Base-by-base conservation (phyloP, 805 yeast species). In the Candida nitratophila region DNA sequence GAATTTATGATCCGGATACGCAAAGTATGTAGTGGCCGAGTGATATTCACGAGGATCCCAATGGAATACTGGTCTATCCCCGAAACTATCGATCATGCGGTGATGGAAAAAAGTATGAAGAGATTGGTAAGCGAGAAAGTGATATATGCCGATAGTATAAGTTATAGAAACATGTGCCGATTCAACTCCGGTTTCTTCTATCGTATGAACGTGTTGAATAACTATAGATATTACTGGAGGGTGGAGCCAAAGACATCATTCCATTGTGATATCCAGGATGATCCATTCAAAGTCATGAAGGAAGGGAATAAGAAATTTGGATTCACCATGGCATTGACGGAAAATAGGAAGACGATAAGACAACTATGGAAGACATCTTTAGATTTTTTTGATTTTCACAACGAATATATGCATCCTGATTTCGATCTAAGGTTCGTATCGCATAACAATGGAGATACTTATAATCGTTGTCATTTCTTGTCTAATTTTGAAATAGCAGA, bases 151-250 rank as follows among this genome's bases (percentile, higher is more conserved):
- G 76, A 66, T 14, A 68, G 75, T 15, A 75, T 76, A 43, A 67
- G 79, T 16, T 86, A 86, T 58, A 69, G 91, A 49, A 83, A 81
- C 58, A 86, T 86, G 95, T 72, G 75, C 46, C 55, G 77, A 27
- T 72, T 58, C 48, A 65, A 61, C 42, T 61, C 68, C 27, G 77
- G 77, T 47, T 83, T 81, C 51, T 76, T 76, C 59, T 76, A 70
- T 64, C 67, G 72, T 51, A 68, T 73, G 55, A 66, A 68, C 27
- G 59, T 72, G 31, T 50, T 76, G 59, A 53, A 60, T 19, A 64
- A 64, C 4, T 76, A 73, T 56, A 72, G 71, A 42, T 76, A 72
- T 66, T 76, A 76, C 59, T 76, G 82, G 82, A 61, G 82, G 54
- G 78, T 76, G 41, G 82, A 76, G 53, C 81, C 81, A 4, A 70